Evolutionary conservation across 2,329 filamentous ascomycete species (phyloP).

Genomic region (Calonectria honghensis): DNA sequence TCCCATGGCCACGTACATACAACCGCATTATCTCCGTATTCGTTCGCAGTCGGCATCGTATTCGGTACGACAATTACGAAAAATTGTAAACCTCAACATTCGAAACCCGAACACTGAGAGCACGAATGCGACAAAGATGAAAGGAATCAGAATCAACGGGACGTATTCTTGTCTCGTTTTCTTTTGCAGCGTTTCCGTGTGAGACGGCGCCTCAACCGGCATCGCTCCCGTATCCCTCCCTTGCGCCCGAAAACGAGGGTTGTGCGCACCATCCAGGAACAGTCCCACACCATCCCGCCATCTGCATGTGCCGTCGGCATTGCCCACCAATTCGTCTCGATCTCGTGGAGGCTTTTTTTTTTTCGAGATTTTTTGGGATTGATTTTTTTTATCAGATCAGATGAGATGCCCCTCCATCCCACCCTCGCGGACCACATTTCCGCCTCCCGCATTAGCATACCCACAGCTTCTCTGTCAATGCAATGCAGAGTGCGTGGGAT

Average conservation of each 20-base stretch:
- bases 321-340: slow-evolving; percentile 30
- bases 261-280: slow-evolving; percentile 37
- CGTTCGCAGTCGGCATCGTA: slow-evolving; percentile 27
- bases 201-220: slow-evolving; percentile 23
- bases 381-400: slow-evolving; percentile 36
- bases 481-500: neutral
- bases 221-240: slow-evolving; percentile 41
- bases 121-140: slow-evolving; percentile 1
- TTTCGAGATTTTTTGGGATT: slow-evolving; percentile 2
- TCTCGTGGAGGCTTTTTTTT: slow-evolving; percentile 31
- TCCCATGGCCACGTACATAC: slow-evolving; percentile 3
- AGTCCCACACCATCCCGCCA: slow-evolving; percentile 41
- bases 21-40: slow-evolving; percentile 30
- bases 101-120: slow-evolving; percentile 17
- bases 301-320: slow-evolving; percentile 40
- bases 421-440: slow-evolving; percentile 25
- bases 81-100: neutral
- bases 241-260: slow-evolving; percentile 37
- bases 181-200: neutral
- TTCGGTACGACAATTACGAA: slow-evolving; percentile 23
- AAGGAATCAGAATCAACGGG: neutral
- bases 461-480: no score
- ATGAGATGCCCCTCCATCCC: slow-evolving; percentile 42
- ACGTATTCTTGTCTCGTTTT: slow-evolving; percentile 16
- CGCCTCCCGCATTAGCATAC: neutral